Conservation (phyloP, 208 protist species). For the Novymonas esmeraldas region DNA sequence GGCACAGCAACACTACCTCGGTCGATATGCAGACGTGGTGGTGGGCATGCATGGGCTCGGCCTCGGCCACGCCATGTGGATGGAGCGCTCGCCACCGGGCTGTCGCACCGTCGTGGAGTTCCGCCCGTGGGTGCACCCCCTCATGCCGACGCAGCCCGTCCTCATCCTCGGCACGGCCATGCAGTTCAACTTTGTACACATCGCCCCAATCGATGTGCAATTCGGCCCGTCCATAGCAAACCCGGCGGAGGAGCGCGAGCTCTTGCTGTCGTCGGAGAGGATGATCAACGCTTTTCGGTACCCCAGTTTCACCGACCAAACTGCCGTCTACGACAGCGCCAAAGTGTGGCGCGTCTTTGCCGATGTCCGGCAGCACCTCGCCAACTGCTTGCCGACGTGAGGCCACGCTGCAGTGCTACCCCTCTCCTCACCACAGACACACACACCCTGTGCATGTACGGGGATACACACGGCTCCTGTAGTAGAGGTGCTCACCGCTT, state of each 20-base stretch:
- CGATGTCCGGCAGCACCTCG: constrained; percentile 17
- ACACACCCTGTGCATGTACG: too few relatives aligned
- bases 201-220: constrained; percentile 35
- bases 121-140: constrained; percentile 44
- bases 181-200: constrained; percentile 27
- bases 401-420: too few relatives aligned
- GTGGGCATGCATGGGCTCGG: constrained; percentile 62
- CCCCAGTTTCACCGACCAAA: constrained; percentile 41
- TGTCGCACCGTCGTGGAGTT: constrained; percentile 56
- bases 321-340: constrained; percentile 26
- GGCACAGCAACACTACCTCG: constrained; percentile 50
- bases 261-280: constrained; percentile 19
- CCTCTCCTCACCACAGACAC: too few relatives aligned
- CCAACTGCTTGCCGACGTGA: constrained; percentile 24
- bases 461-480: too few relatives aligned
- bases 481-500: too few relatives aligned
- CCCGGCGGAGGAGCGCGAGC: constrained; percentile 26
- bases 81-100: constrained; percentile 37
- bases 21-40: constrained; percentile 55
- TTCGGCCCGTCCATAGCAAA: constrained; percentile 28
- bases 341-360: constrained; percentile 21
- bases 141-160: constrained; percentile 27
- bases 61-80: constrained; percentile 57
- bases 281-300: constrained; percentile 27
- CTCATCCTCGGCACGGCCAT: constrained; percentile 19